Conservation (phyloP, 2,329 filamentous ascomycete species). For the Penicillium sp. region DNA sequence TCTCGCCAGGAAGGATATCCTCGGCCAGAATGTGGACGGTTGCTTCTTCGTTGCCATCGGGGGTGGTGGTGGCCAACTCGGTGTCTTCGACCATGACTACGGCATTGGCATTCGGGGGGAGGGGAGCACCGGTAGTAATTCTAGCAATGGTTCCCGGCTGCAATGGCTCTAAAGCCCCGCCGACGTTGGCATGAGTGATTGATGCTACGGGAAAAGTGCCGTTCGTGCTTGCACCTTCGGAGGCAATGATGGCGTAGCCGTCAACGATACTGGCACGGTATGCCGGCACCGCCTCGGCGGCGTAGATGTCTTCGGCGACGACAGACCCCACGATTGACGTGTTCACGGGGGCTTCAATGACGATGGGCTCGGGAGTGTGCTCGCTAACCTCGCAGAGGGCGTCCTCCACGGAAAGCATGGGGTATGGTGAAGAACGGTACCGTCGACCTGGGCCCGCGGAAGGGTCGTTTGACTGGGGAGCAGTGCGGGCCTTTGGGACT, state of each 20-base stretch:
- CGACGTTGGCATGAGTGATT: slow-evolving; percentile 79
- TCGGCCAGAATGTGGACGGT: slow-evolving; percentile 83
- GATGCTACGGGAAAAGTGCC: slow-evolving; percentile 83
- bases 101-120: slow-evolving; percentile 83
- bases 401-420: slow-evolving; percentile 83
- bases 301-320: slow-evolving; percentile 77
- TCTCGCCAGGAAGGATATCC: slow-evolving; percentile 73
- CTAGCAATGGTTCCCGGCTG: slow-evolving; percentile 75
- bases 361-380: slow-evolving; percentile 64
- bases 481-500: slow-evolving; percentile 70
- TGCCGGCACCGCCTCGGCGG: slow-evolving; percentile 80
- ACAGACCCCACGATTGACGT: slow-evolving; percentile 70
- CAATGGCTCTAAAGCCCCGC: slow-evolving; percentile 60
- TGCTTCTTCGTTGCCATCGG: slow-evolving; percentile 79
- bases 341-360: slow-evolving; percentile 61
- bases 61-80: slow-evolving; percentile 68
- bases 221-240: slow-evolving; percentile 58
- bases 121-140: slow-evolving; percentile 90
- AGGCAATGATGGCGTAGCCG: slow-evolving; percentile 79
- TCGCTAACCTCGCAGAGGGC: slow-evolving; percentile 71
- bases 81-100: slow-evolving; percentile 99
- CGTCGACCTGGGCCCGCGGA: slow-evolving; percentile 63
- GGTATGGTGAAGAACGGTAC: slow-evolving; percentile 83
- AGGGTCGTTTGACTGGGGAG: slow-evolving; percentile 60
- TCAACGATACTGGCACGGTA: slow-evolving; percentile 96